Percentiles rank a stretch among this genome's conserved stretches.
Evolutionary conservation across 768 basidiomycete species (phyloP).

Genomic region (Suillus subluteus): DNA sequence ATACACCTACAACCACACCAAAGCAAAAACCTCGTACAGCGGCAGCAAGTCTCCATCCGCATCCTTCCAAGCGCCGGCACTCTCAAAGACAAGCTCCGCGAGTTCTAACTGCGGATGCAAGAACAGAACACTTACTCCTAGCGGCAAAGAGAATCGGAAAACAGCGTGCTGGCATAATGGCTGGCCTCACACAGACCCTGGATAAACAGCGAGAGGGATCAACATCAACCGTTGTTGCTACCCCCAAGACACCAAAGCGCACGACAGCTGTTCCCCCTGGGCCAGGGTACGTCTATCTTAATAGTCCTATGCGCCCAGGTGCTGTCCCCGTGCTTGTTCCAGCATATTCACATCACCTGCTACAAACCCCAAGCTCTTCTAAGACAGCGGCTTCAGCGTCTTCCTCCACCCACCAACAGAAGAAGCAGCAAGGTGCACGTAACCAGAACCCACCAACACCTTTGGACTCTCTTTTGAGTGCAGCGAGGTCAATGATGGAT

Average conservation of each 20-base stretch:
- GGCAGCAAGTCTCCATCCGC: constrained; percentile 18
- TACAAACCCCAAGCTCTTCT: constrained; percentile 37
- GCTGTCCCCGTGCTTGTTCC: constrained; percentile 35
- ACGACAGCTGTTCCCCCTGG: constrained; percentile 30
- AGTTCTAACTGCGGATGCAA: constrained; percentile 61
- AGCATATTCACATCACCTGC: constrained; percentile 29
- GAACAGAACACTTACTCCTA: constrained; percentile 69
- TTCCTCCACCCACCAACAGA: constrained; percentile 24
- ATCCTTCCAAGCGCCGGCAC: constrained; percentile 29
- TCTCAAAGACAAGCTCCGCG: constrained; percentile 30
- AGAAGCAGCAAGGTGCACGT: constrained; percentile 20
- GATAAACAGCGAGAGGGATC: constrained; percentile 31
- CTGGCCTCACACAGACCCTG: constrained; percentile 48
- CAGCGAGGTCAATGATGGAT: constrained; percentile 61
- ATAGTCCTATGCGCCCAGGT: constrained; percentile 26
- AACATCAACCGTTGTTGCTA: constrained; percentile 23
- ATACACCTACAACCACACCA: constrained; percentile 29
- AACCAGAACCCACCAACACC: constrained; percentile 45
- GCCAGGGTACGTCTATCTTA: constrained; percentile 35
- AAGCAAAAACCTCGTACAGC: constrained; percentile 25
- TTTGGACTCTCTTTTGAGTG: constrained; percentile 62
- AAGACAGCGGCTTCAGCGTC: constrained; percentile 31
- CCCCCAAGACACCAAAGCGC: constrained; percentile 34
- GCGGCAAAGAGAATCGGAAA: constrained; percentile 74
- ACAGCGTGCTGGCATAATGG: constrained; percentile 57